Conservation (phyloP, 495 filamentous ascomycete genomes). For the Pyrenopolyporus hunteri region DNA sequence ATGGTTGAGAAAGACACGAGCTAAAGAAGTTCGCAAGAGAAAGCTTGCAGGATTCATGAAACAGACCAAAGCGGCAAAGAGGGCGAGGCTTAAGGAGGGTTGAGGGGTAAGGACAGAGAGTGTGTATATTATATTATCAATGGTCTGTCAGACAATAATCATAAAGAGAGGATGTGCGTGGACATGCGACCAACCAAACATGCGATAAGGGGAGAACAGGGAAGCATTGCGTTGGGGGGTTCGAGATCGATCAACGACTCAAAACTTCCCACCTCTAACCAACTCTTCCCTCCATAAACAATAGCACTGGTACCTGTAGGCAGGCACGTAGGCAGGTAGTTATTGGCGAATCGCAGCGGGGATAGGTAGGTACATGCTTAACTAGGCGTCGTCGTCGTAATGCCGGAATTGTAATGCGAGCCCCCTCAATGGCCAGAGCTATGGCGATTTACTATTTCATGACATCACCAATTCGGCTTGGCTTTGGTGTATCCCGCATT, state of each 20-base stretch:
- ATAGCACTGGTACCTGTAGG: no score
- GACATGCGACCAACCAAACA: constrained; percentile 12
- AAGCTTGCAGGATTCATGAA: constrained; percentile 40
- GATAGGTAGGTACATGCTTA: background rate
- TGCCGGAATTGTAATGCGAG: constrained; percentile 35
- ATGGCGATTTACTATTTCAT: constrained; percentile 2
- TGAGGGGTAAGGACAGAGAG: background rate
- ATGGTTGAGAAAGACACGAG: constrained; percentile 14
- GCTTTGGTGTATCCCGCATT: background rate
- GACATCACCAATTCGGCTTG: constrained; percentile 21
- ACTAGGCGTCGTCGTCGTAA: constrained; percentile 12
- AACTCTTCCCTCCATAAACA: background rate
- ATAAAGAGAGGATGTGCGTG: constrained; percentile 2
- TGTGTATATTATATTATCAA: constrained; percentile 16
- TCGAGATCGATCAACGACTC: constrained; percentile 12
- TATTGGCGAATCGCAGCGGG: no score
- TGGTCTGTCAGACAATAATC: constrained; percentile 11
- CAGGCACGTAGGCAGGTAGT: no score
- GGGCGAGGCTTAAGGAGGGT: background rate
- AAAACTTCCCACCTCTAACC: background rate
- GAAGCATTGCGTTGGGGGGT: constrained; percentile 14
- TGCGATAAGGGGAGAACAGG: background rate
- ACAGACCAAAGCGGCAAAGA: background rate
- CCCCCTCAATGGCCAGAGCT: constrained; percentile 35
- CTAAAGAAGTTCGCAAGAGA: constrained; percentile 14